Base-by-base conservation (phyloP, 2,329 filamentous ascomycete species). In the Colletotrichum melonis region DNA sequence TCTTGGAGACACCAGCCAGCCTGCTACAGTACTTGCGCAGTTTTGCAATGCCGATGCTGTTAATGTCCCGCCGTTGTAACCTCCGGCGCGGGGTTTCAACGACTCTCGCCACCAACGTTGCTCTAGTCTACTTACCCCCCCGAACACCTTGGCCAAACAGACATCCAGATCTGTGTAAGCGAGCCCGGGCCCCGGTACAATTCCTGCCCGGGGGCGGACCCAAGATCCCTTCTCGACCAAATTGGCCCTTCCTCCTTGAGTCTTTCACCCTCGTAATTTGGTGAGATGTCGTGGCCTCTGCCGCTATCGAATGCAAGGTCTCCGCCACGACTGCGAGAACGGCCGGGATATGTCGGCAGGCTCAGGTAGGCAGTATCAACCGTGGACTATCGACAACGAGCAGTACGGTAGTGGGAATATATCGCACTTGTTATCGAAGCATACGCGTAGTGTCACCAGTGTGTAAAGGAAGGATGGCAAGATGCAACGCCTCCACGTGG, bases 401-500 rank as follows among this genome's bases (percentile, higher is more conserved):
- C 42, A 49, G 30, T 19, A n/a, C 12, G 56, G 22, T n/a, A 42
- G 35, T 30, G 24, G 49, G 4, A 30, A 32, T 55, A 14, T 24
- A 19, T 63, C 56, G 58, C 46, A 63, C 46, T 46, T 56, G 49
- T 63, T 63, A 68, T 56, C 24, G 30, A 68, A 7, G 3, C 30
- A 38, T 12, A 26, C 16, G 65, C 55, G 5, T 54, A 19, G 14
- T 38, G 24, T 55, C 5, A 42, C 16, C 14, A 6, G 38, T 8
- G 16, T 19, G 38, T 7, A 42, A 49, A 63, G 26, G 46, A 22
- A 14, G 16, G 14, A 46, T 38, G 24, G 49, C 32, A 22, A 49
- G 66, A 63, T 69, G 49, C 58, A n/a, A 63, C 49, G 57, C 49
- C 63, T 22, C 66, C 66, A 63, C 58, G 66, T 63, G 66, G 58